phyloP scores from a whole-genome alignment of 805 yeast genomes.

The Saturnispora serradocipensis region DNA sequence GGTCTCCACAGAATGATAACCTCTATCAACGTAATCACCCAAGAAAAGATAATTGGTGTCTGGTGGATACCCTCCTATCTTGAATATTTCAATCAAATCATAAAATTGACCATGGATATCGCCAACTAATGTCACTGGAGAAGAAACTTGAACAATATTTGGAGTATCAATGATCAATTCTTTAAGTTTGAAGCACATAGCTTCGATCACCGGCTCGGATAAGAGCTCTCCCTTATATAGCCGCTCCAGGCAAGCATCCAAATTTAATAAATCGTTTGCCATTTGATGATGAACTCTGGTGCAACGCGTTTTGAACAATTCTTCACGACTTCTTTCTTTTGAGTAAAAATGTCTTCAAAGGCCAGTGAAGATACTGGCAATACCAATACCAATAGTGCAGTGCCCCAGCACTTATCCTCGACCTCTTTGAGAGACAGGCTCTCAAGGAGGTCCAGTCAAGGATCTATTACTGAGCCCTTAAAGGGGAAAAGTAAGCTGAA shows the following conservation, averaged over 20 bases:
- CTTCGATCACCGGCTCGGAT: constrained; percentile 61
- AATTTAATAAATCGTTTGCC: constrained; percentile 31
- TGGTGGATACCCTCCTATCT: constrained; percentile 89
- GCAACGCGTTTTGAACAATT: constrained; percentile 1
- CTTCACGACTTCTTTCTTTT: not conserved
- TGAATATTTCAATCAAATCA: constrained; percentile 84
- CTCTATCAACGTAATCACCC: constrained; percentile 96
- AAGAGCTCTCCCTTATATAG: constrained; percentile 55
- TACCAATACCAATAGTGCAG: not conserved
- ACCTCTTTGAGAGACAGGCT: constrained; percentile 8
- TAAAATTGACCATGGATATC: constrained; percentile 97
- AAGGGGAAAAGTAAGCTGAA: constrained; percentile 14
- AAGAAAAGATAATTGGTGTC: constrained; percentile 86
- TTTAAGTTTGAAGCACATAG: constrained; percentile 72
- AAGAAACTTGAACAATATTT: constrained; percentile 71
- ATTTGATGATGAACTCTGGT: constrained; percentile 5
- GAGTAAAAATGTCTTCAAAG: not conserved
- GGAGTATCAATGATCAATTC: constrained; percentile 72
- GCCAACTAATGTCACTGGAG: constrained; percentile 94
- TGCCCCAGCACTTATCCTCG: not conserved
- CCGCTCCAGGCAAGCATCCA: constrained; percentile 64
- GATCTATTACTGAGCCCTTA: not conserved
- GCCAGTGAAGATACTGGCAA: not conserved
- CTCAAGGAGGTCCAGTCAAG: constrained; percentile 6
- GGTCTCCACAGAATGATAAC: constrained; percentile 89